Evolutionary conservation across 768 basidiomycete species (phyloP).

Genomic region (Mycena polygramma): DNA sequence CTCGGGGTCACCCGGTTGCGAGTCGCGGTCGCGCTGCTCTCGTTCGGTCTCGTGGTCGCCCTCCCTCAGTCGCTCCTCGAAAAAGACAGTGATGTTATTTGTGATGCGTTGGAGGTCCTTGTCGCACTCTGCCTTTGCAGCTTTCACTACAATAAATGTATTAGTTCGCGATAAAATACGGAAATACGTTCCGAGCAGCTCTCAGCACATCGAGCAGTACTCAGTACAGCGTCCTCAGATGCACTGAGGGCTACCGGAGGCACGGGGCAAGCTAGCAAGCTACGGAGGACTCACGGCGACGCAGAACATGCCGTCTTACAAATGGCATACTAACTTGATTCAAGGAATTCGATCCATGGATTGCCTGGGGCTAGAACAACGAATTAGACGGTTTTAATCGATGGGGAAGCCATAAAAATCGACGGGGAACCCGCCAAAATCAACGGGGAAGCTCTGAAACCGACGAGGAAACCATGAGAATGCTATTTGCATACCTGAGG

Average conservation of each 20-base stretch:
- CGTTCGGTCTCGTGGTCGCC: constrained; percentile 79
- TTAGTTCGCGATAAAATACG: too few species aligned
- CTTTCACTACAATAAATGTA: constrained; percentile 61
- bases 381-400: too few species aligned
- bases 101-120: constrained; percentile 95
- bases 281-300: constrained; percentile 68
- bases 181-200: too few species aligned
- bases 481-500: constrained; percentile 46
- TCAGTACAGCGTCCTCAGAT: too few species aligned
- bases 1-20: constrained; percentile 67
- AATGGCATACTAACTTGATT: constrained; percentile 94
- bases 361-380: constrained; percentile 57
- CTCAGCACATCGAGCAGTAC: too few species aligned
- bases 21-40: constrained; percentile 68
- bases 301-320: constrained; percentile 92
- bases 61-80: constrained; percentile 90
- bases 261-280: too few species aligned
- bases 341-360: constrained; percentile 52
- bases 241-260: too few species aligned
- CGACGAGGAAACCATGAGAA: too few species aligned
- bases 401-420: too few species aligned
- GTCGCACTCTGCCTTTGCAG: constrained; percentile 97
- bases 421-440: too few species aligned
- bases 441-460: too few species aligned
- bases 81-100: constrained; percentile 93